Conservation (phyloP, 345 rosid species). For the Eucalyptus regnans region DNA sequence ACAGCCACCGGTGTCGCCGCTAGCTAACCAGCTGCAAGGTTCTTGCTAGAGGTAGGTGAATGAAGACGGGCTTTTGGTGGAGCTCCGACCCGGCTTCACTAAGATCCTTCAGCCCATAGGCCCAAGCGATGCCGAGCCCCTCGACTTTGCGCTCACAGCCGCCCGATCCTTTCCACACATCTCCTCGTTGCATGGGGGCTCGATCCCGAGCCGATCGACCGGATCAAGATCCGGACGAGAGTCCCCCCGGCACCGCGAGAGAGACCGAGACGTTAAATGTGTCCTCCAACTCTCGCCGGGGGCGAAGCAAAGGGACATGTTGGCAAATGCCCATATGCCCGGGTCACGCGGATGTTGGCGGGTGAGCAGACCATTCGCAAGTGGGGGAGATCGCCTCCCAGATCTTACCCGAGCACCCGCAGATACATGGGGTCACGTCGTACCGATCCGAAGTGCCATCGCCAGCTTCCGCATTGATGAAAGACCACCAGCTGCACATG, state of each 20-base stretch:
- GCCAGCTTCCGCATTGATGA: background rate
- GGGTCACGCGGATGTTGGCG: background rate
- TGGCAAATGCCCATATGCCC: background rate
- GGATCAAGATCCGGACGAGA: background rate
- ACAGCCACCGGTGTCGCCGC: background rate
- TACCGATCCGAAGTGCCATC: background rate
- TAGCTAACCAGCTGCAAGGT: background rate
- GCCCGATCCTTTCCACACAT: background rate
- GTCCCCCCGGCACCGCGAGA: background rate
- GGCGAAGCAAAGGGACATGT: background rate
- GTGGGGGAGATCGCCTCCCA: background rate
- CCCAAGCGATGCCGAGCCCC: background rate
- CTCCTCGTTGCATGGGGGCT: background rate
- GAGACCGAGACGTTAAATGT: background rate
- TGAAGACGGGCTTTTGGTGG: fast-evolving
- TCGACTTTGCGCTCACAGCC: background rate
- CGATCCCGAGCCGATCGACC: background rate
- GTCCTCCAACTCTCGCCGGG: background rate
- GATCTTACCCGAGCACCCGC: background rate
- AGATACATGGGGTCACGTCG: background rate
- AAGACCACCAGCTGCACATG: background rate
- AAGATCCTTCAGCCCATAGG: background rate
- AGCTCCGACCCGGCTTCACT: background rate
- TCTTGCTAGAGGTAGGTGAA: background rate
- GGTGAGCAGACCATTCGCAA: background rate